Evolutionary conservation across 2,329 filamentous ascomycete species (phyloP).

Genomic region (Monilinia laxa): DNA sequence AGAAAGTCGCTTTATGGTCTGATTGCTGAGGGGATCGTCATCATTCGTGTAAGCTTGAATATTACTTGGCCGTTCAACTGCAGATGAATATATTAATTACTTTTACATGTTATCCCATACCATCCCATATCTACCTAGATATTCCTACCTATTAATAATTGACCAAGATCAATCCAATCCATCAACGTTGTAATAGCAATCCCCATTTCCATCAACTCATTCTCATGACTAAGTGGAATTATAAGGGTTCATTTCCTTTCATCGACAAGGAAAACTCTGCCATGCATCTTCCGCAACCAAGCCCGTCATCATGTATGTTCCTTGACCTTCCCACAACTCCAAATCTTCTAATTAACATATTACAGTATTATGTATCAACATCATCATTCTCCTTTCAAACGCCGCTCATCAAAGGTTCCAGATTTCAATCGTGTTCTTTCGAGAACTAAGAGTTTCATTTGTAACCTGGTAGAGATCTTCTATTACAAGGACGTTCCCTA

Average conservation of each 20-base stretch:
- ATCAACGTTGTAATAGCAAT: background rate
- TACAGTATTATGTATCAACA: background rate
- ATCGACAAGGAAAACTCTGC: conserved; percentile 8
- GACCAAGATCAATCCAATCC: background rate
- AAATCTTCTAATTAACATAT: conserved; percentile 9
- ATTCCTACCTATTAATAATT: too few species aligned
- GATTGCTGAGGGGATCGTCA: background rate
- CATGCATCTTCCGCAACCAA: background rate
- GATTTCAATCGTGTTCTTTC: background rate
- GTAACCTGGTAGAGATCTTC: too few species aligned
- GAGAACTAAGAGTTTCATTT: background rate
- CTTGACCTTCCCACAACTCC: background rate
- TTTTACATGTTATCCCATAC: background rate
- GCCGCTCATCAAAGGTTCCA: conserved; percentile 6
- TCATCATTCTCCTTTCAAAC: background rate
- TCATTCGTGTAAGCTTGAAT: conserved; percentile 1
- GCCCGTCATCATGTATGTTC: background rate
- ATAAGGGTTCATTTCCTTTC: too few species aligned
- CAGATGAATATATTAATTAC: conserved; percentile 12
- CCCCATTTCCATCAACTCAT: conserved; percentile 1
- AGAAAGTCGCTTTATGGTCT: too few species aligned
- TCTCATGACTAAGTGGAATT: background rate
- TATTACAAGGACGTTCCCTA: background rate
- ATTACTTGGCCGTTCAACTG: conserved; percentile 10
- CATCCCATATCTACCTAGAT: background rate